Evolutionary conservation across 2,329 filamentous ascomycete species (phyloP), one percentile per base, ranked within the genome.

Genomic region (Trichophyton verrucosum): DNA sequence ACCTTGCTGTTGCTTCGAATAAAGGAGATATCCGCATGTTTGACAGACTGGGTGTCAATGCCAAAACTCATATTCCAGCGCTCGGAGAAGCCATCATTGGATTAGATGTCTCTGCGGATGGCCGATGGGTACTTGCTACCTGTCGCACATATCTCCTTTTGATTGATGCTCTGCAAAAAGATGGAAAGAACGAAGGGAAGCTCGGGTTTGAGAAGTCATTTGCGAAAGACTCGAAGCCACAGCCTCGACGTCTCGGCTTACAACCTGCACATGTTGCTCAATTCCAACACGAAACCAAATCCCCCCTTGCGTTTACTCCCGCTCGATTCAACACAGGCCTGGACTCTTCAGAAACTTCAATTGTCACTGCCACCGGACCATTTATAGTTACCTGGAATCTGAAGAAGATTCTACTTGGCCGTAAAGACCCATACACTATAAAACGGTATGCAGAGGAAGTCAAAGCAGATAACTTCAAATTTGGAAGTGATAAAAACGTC

Each of bases 381-480:
- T 99, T 96, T 76, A 94, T 99, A 66, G 83, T 99, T 57, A 95
- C 95, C 57, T 99, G 94, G 94, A 92, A 86, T 71, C 74, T 99
- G 73, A 94, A 91, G 81, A 95, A 95, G 79, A 82, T 97, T 0
- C 74, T 96, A 13, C 81, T 81, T 22, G 89, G 89, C 59, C 82
- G 82, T 65, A 94, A 91, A 74, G 88, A 94, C 62, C 87, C 92
- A 0, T 99, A 99, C 77, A 88, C 86, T 67, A 97, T 99, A 80
- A 96, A 97, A 80, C 87, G 94, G 15, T 99, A 99, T 72, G 82
- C 85, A 0, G 94, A 99, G 69, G 88, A 95, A 65, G 91, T 99
- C 71, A 96, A 95, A 80, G 94, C 94, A 3, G 94, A 99, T 73
- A 95, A 99, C 73, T 99, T 99, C 84, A 91, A 94, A 69, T 99